Conservation (phyloP, 768 basidiomycete species). For the Roridomyces roridus region DNA sequence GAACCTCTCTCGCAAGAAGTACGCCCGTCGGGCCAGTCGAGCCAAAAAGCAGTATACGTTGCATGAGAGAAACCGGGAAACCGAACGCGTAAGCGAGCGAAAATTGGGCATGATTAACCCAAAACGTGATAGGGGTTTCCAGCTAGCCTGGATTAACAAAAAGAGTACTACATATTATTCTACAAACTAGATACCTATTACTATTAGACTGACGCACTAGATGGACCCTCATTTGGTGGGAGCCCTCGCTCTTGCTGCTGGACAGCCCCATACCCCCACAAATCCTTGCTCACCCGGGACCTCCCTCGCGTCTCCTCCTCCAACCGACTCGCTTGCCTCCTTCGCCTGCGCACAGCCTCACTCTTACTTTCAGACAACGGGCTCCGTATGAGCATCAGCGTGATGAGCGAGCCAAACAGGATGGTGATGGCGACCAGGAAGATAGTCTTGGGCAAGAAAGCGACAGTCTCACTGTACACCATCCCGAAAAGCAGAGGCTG, state of each 20-base stretch:
- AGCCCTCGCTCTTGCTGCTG: too few relatives aligned
- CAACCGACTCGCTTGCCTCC: constrained; percentile 20
- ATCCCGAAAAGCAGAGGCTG: constrained; percentile 77
- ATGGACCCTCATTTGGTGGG: constrained; percentile 3
- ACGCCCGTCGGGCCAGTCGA: constrained; percentile 69
- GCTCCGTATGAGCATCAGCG: constrained; percentile 48
- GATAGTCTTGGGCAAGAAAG: constrained; percentile 70
- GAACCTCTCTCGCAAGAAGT: constrained; percentile 60
- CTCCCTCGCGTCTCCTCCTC: constrained; percentile 48
- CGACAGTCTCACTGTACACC: constrained; percentile 75
- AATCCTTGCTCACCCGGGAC: constrained; percentile 55
- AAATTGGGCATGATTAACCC: too few relatives aligned
- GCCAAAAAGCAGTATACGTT: constrained; percentile 64
- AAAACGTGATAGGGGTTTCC: too few relatives aligned
- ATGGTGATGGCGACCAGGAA: constrained; percentile 65
- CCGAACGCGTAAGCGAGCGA: too few relatives aligned
- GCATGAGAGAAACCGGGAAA: too few relatives aligned
- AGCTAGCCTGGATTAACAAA: too few relatives aligned
- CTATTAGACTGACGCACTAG: background rate
- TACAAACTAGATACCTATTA: background rate
- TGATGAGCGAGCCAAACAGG: constrained; percentile 44
- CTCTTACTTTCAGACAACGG: constrained; percentile 36
- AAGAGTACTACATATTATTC: too few relatives aligned
- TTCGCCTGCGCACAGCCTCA: constrained; percentile 22
- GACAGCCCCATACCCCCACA: constrained; percentile 23